Evolutionary conservation across 495 filamentous ascomycete species (phyloP), one percentile per base, ranked within the genome.

Genomic region (Bryoglossum gracile): DNA sequence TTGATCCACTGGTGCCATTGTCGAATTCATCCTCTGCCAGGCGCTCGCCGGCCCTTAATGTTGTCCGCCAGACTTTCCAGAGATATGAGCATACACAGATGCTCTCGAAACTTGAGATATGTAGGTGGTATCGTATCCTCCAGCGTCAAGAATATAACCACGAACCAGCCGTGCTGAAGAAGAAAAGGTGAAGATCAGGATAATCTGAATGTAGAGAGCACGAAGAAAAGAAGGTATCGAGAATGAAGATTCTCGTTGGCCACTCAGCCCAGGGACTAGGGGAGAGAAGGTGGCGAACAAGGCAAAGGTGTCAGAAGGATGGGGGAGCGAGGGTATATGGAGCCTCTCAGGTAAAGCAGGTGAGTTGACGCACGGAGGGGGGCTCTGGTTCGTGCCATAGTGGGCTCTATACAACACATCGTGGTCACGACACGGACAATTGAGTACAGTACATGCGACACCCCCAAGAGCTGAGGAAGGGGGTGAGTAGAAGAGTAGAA

Each of bases 151-250:
- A 55, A 51, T 21, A 26, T 22, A 53, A 19, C 39, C 52, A 57
- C 54, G 54, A 56, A 40, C 60, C 54, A 55, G 56, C 43, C 49
- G 51, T 54, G 52, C 30, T 26, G 53, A 46, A 38, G 50, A 52
- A 17, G 47, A 51, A 59, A 26, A 57, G 46, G 58, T 55, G 49
- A 58, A 61, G 49, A 60, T 57, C 58, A 56, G n/a, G n/a, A n/a
- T n/a, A n/a, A n/a, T n/a, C n/a, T n/a, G n/a, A n/a, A n/a, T 36
- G 42, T 58, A 53, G 56, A 50, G 43, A 57, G 60, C 46, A 45
- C 36, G 25, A 43, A 54, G 43, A 40, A 57, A 58, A 57, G 58
- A 53, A 53, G 43, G 52, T 52, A 53, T 58, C 61, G 58, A 52
- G 54, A 57, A 36, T 54, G 51, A 58, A 46, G 46, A 55, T 50